Base-by-base conservation (phyloP, 75 land plant species). In the Picea sitchensis region DNA sequence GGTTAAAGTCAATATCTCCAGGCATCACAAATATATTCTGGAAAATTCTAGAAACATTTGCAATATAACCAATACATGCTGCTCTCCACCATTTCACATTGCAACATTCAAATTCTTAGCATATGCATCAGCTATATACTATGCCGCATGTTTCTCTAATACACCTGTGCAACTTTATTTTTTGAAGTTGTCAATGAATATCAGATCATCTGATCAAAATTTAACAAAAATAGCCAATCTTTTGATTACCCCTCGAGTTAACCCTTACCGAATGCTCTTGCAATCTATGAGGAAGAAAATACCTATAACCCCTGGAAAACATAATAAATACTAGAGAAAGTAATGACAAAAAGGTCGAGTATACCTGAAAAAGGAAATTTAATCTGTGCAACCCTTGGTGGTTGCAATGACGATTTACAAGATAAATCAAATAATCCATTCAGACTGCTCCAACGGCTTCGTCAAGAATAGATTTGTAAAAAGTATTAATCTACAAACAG, bases 311-410 rank as follows among this genome's bases (percentile, higher is more conserved):
- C 56, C 12, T 9, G 56, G 56, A 51, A 51, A 51, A 9, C 56
- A 9, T n/a, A 38, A 18, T 71, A 44, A 71, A 71, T n/a, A 71
- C 8, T 69, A 17, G 3, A 67, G 47, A 69, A n/a, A 8, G 73
- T 71, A 44, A 20, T 47, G 56, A 51, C 56, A 44, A 11, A 44
- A 12, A 44, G 54, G 74, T 71, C 2, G 74, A 71, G 56, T 9
- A 71, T 71, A 71, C 74, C 74, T 71, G 74, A 18, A 44, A 21
- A 71, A 71, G 13, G 56, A 41, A 71, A 71, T 51, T 51, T 51
- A 51, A 51, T 11, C 74, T 44, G 23, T 41, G 54, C 74, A 71
- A 41, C 23, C n/a, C 36, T n/a, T 71, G 51, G 2, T 71, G 26
- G 54, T 47, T 71, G n/a, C 74, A 71, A 71, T n/a, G 54, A 44